Evolutionary conservation across 352 stramenopile genomes (phyloP), one percentile per base, ranked within the genome.

Genomic region (Globisporangium nodosum): DNA sequence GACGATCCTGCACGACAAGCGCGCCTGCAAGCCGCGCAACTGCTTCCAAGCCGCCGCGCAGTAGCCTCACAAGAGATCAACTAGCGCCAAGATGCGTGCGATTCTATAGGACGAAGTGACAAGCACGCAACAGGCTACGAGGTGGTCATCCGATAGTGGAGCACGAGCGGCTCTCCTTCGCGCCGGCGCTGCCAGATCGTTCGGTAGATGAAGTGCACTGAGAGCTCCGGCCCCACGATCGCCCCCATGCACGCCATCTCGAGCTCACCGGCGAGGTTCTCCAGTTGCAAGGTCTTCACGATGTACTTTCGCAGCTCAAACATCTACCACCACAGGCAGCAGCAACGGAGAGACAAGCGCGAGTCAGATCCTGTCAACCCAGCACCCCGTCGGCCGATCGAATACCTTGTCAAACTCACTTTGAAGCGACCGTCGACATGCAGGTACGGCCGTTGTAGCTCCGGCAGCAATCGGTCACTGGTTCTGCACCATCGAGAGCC

Each of bases 141-240:
- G n/a, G 68, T 47, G 5, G 60, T 42, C 35, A 76, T 5, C 18
- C 74, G 71, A 63, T 87, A 89, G 51, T 83, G 68, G 42, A 89
- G 60, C 37, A 84, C 65, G 21, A 89, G 71, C 31, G 60, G 70
- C 30, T 69, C 64, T 12, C 65, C 63, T 49, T 81, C 64, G 50
- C 76, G 71, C 55, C 84, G 71, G 50, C 69, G 69, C 42, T 86
- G 69, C 80, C 80, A 87, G 40, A 88, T 85, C 43, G 78, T 88
- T 31, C 76, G 75, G 42, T 78, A 64, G 46, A 88, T 85, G 60
- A 90, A 88, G 35, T 76, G 61, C 40, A 85, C 66, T 21, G 80
- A 90, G 5, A 88, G 70, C 33, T 88, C 80, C 15, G 74, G 78
- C 0, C 80, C 80, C 18, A 90, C 76, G 0, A 69, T 85, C 21